Evolutionary conservation across 345 rosid genomes (phyloP).

Genomic region (Anastatica hierochuntica): DNA sequence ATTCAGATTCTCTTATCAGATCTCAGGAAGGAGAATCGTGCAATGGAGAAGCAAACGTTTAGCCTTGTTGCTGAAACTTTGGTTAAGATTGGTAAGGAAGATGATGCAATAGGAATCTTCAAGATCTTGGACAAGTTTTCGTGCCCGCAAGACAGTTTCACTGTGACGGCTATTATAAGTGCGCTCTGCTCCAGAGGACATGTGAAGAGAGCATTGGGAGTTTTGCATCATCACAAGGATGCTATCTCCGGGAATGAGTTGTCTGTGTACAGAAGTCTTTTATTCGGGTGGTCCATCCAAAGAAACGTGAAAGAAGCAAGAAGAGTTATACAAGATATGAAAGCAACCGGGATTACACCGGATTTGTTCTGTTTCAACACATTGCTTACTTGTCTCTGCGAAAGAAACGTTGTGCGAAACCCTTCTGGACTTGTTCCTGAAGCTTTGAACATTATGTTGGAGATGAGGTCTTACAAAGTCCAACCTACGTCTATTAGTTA

Average conservation of each 20-base stretch:
- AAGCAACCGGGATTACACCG: conserved; percentile 38
- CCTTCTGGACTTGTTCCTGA: conserved; percentile 85
- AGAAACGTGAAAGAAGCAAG: conserved; percentile 62
- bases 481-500: conserved; percentile 56
- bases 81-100: conserved; percentile 68
- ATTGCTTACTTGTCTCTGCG: conserved; percentile 63
- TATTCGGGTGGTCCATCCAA: conserved; percentile 62
- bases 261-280: conserved; percentile 51
- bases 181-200: conserved; percentile 79
- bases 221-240: conserved; percentile 57
- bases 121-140: conserved; percentile 75
- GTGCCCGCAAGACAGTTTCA: conserved; percentile 47
- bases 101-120: conserved; percentile 75
- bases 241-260: conserved; percentile 35
- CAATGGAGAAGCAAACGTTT: conserved; percentile 54
- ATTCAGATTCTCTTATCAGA: conserved; percentile 59
- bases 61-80: conserved; percentile 49
- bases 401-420: conserved; percentile 45
- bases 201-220: conserved; percentile 73
- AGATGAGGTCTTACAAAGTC: conserved; percentile 54
- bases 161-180: conserved; percentile 45
- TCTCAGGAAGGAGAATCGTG: conserved; percentile 43
- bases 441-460: conserved; percentile 78
- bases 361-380: conserved; percentile 70
- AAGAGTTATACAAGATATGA: conserved; percentile 68